Evolutionary conservation across 2,329 filamentous ascomycete genomes (phyloP), one percentile per base, ranked within the genome.

Genomic region (Pseudogymnoascus sp.): DNA sequence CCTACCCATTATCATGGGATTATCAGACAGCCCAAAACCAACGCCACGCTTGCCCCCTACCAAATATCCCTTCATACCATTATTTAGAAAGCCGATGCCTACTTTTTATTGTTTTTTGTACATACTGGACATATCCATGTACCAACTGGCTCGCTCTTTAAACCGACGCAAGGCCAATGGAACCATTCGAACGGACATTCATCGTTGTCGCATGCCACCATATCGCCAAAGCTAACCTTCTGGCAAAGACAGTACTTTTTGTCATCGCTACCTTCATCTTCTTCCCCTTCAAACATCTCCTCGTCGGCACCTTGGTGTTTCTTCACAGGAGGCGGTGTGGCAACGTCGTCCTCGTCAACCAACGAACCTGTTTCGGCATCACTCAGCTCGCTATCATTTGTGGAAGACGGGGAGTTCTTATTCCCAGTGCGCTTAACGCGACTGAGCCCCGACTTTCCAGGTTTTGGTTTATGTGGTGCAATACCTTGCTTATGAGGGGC

Each of bases 131-230:
- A 89, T 71, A 83, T 88, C 86, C 86, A 89, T 23, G 80, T 85
- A 33, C 86, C 86, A 62, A 83, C 83, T 6, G 86, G 86, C 72
- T 88, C 85, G 68, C 82, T 86, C 74, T 86, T 87, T 33, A 89
- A 78, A 19, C 85, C 84, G 59, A 89, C 86, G 69, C 86, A 89
- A 45, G 79, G 85, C 88, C 90, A 94, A 76, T 94, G 90, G 74
- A 94, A 94, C 90, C 90, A 94, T 76, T 94, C 90, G 71, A 84
- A 90, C 55, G 86, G 85, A 75, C 90, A 94, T 67, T 87, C 82
- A 63, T 89, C 85, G 73, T 93, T 93, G 77, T 94, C 90, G 77
- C 90, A 94, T 30, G 89, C 90, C 66, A 94, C 90, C 90, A 94
- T 94, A 71, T 93, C 88, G 65, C 90, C 90, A 71, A 90, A 92